Conservation (phyloP, 2,329 filamentous ascomycete genomes). For the Aspergillus brunneoviolaceus region DNA sequence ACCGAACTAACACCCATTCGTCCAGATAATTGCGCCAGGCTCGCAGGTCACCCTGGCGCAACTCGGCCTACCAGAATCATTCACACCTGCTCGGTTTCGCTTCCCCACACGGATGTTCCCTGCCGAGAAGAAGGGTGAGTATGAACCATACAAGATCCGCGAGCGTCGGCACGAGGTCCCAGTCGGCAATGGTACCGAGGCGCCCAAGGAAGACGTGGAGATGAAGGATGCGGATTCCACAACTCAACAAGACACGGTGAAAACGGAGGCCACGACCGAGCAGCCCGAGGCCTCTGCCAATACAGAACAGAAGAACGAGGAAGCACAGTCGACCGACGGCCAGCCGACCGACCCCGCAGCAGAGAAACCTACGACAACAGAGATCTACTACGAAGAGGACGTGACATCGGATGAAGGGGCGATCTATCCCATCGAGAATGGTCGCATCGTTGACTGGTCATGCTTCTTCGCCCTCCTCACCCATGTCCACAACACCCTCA, state of each 20-base stretch:
- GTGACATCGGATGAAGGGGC: slow-evolving; percentile 84
- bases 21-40: slow-evolving; percentile 60
- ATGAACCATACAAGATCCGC: slow-evolving; percentile 78
- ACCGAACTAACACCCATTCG: slow-evolving; percentile 8
- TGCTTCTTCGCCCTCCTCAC: slow-evolving; percentile 92
- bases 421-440: slow-evolving; percentile 78
- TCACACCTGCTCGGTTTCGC: slow-evolving; percentile 84
- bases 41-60: slow-evolving; percentile 89
- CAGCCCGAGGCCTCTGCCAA: slow-evolving; percentile 1
- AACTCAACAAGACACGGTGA: slow-evolving; percentile 17
- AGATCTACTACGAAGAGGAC: slow-evolving; percentile 79
- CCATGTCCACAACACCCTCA: slow-evolving; percentile 85
- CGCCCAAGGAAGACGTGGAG: slow-evolving; percentile 42
- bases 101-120: slow-evolving; percentile 93
- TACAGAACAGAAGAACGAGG: slow-evolving; percentile 18
- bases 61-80: slow-evolving; percentile 82
- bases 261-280: background rate
- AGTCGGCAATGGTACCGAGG: slow-evolving; percentile 28
- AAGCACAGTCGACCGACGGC: slow-evolving; percentile 27
- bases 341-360: slow-evolving; percentile 26
- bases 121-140: slow-evolving; percentile 72
- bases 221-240: slow-evolving; percentile 46
- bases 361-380: slow-evolving; percentile 37
- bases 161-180: slow-evolving; percentile 41
- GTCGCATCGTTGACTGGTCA: slow-evolving; percentile 83